These are phyloP conservation scores for Aspergillus bridgeri DNA, from an alignment of 495 filamentous ascomycete genomes.

Conservation along the genomic window DNA sequence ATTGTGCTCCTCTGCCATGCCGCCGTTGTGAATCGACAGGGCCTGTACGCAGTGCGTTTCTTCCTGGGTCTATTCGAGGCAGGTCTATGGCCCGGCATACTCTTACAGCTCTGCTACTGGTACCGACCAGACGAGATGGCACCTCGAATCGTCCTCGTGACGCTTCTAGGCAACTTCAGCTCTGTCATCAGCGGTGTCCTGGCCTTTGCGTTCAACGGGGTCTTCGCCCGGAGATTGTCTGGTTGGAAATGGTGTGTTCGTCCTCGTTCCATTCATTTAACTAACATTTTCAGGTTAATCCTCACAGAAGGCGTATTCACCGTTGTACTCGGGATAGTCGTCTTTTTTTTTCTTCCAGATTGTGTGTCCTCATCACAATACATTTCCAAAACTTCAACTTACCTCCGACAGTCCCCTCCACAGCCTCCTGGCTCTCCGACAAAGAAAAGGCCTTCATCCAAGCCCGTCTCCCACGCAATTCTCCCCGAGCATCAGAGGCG, in stretches of 20 bases:
- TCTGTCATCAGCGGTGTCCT: slow-evolving; percentile 37
- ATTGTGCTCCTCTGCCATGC: slow-evolving; percentile 32
- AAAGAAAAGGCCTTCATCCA: slow-evolving; percentile 41
- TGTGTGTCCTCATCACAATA: slow-evolving; percentile 20
- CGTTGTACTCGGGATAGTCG: slow-evolving; percentile 27
- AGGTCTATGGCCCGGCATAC: slow-evolving; percentile 40
- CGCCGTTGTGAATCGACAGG: slow-evolving; percentile 32
- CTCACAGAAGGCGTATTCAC: slow-evolving; percentile 38
- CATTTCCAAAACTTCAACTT: neutral
- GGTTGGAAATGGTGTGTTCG: slow-evolving; percentile 40
- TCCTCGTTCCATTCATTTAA: too few relatives aligned
- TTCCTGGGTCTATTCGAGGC: slow-evolving; percentile 37
- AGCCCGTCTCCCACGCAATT: slow-evolving; percentile 37
- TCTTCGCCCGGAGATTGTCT: slow-evolving; percentile 29
- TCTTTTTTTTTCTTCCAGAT: slow-evolving; percentile 38
- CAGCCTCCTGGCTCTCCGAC: slow-evolving; percentile 37
- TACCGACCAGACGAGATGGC: slow-evolving; percentile 44
- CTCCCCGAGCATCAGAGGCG: slow-evolving; percentile 34
- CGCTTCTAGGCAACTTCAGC: slow-evolving; percentile 29
- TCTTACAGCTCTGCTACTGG: slow-evolving; percentile 42
- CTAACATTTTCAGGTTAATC: slow-evolving; percentile 24
- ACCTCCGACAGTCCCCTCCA: slow-evolving; percentile 36
- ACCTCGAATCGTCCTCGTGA: slow-evolving; percentile 19
- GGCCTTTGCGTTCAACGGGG: slow-evolving; percentile 38
- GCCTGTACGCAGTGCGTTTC: slow-evolving; percentile 33